A percentile compares a stretch with the other conserved stretches of the same genome.
These are phyloP conservation scores for Chalciporus sphaerocephalus DNA, from an alignment of 768 basidiomycete species.

Conservation along the genomic window DNA sequence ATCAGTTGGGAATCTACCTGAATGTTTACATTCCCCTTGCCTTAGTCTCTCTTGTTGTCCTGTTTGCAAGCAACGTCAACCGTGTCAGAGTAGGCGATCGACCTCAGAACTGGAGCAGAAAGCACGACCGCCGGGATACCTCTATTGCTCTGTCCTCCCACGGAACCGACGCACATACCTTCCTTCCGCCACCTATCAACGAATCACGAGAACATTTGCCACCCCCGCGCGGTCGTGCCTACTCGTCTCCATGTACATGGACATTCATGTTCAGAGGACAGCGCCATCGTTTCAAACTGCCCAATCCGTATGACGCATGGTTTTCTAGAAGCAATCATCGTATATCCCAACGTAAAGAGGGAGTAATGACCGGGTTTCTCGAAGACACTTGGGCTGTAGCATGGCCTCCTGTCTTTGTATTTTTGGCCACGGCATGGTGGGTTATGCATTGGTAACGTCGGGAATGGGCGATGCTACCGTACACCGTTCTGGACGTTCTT, in stretches of 20 bases:
- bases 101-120: conserved; percentile 7
- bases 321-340: conserved; percentile 6
- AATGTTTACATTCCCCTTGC: conserved; percentile 66
- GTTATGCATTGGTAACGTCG: conserved; percentile 22
- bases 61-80: conserved; percentile 32
- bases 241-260: conserved; percentile 21
- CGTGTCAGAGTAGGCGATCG: conserved; percentile 9
- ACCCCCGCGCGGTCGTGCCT: conserved; percentile 13
- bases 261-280: conserved; percentile 22
- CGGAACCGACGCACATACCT: conserved; percentile 4
- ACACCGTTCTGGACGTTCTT: background rate
- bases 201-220: conserved; percentile 8
- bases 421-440: conserved; percentile 34
- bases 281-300: conserved; percentile 23
- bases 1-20: conserved; percentile 77
- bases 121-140: conserved; percentile 6
- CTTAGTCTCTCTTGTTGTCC: conserved; percentile 50
- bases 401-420: conserved; percentile 34
- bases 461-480: background rate
- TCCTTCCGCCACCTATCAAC: conserved; percentile 18
- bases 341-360: conserved; percentile 16
- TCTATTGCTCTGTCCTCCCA: conserved; percentile 3
- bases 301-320: conserved; percentile 14
- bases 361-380: conserved; percentile 28
- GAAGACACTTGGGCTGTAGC: conserved; percentile 33